phyloP scores from a whole-genome alignment of 2,329 filamentous ascomycete genomes.

The Graphium sp. region DNA sequence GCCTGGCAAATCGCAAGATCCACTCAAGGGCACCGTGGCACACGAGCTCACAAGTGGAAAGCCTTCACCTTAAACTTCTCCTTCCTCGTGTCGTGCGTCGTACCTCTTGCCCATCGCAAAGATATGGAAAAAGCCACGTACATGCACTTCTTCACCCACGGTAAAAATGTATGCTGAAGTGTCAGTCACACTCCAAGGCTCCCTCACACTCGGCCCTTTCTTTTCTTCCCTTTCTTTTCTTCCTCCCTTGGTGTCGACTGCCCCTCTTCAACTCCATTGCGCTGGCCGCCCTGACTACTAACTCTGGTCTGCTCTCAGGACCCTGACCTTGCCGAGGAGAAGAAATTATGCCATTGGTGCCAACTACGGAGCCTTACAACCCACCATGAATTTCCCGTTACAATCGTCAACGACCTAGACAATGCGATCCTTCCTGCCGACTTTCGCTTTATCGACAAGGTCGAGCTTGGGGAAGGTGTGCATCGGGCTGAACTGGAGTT shows the following conservation, averaged over 20 bases:
- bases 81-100: no score
- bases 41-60: no score
- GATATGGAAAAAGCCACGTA: slow-evolving; percentile 28
- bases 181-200: no score
- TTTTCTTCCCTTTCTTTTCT: not conserved
- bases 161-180: slow-evolving; percentile 16
- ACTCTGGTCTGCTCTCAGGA: slow-evolving; percentile 11
- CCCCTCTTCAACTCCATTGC: not conserved
- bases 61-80: no score
- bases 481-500: slow-evolving; percentile 41
- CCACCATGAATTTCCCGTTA: slow-evolving; percentile 32
- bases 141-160: slow-evolving; percentile 33
- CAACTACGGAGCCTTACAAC: slow-evolving; percentile 38
- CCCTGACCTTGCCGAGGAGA: slow-evolving; percentile 19
- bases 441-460: slow-evolving; percentile 53
- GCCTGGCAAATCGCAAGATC: no score
- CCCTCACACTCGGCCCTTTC: not conserved
- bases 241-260: not conserved
- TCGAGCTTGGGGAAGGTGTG: slow-evolving; percentile 43
- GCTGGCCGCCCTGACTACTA: not conserved
- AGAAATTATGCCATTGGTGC: slow-evolving; percentile 39
- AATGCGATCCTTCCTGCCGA: slow-evolving; percentile 35
- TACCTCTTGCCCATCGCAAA: no score
- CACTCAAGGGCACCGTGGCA: no score
- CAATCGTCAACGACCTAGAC: slow-evolving; percentile 47